These are phyloP conservation scores for Candida pseudoglaebosa DNA, from an alignment of 805 yeast genomes.

Conservation along the genomic window DNA sequence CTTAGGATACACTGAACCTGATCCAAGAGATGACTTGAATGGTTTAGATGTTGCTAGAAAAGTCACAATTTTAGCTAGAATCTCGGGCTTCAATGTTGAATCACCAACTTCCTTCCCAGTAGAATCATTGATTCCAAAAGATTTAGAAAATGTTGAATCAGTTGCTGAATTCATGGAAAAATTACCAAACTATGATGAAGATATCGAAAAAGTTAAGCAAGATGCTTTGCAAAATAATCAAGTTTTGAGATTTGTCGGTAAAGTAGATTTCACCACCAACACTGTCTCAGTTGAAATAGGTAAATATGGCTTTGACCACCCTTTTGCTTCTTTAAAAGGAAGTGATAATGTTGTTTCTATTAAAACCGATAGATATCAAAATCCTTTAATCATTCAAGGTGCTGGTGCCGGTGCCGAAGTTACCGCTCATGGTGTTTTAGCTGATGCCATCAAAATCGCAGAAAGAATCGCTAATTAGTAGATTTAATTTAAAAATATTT, in stretches of 20 bases:
- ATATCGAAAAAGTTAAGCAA: conserved; percentile 70
- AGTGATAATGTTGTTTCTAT: conserved; percentile 94
- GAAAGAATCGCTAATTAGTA: conserved; percentile 62
- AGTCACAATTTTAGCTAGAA: conserved; percentile 92
- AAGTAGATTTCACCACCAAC: conserved; percentile 70
- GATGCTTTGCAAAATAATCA: conserved; percentile 80
- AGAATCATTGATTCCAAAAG: conserved; percentile 86
- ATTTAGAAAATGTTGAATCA: conserved; percentile 66
- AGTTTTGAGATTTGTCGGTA: conserved; percentile 91
- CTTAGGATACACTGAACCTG: conserved; percentile 97
- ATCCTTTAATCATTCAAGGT: conserved; percentile 95
- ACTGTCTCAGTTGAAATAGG: conserved; percentile 82
- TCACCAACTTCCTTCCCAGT: conserved; percentile 93
- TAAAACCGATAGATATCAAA: conserved; percentile 85
- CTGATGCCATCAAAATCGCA: conserved; percentile 88
- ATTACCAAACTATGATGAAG: conserved; percentile 79
- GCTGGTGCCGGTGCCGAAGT: conserved; percentile 88
- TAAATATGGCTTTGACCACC: conserved; percentile 84
- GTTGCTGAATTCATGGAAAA: conserved; percentile 76
- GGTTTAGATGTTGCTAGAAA: conserved; percentile 99
- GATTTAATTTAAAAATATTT: neutral
- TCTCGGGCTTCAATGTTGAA: conserved; percentile 79
- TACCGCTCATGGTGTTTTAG: conserved; percentile 81
- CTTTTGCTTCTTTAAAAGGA: conserved; percentile 93
- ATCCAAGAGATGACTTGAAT: conserved; percentile 97